phyloP scores from a whole-genome alignment of 208 protist genomes.

The Leishmania turanica region DNA sequence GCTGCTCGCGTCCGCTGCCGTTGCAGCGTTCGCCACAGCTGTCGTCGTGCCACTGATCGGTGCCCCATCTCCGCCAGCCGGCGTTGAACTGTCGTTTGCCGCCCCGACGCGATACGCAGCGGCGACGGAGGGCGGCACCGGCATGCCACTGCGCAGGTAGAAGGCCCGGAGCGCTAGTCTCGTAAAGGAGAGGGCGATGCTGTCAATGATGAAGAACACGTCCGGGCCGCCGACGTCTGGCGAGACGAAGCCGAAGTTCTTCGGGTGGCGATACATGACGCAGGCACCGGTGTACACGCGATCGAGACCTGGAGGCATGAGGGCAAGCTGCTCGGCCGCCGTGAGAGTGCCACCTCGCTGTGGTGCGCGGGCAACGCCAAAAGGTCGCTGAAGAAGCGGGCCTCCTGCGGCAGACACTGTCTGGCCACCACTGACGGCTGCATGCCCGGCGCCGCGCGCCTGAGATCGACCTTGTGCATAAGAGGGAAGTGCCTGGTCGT shows the following conservation, averaged over 20 bases:
- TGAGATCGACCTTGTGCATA: not conserved
- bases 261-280: constrained; percentile 64
- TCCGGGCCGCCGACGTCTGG: constrained; percentile 78
- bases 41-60: not conserved
- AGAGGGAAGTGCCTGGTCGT: not conserved
- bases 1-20: not conserved
- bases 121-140: constrained; percentile 30
- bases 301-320: constrained; percentile 67
- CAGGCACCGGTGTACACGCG: constrained; percentile 54
- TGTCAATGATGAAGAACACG: constrained; percentile 78
- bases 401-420: not conserved
- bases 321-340: constrained; percentile 66
- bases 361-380: not conserved
- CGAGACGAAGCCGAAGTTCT: constrained; percentile 80
- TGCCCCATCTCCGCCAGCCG: not conserved
- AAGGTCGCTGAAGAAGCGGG: not conserved
- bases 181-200: constrained; percentile 66
- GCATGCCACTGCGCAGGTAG: constrained; percentile 30
- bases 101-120: constrained; percentile 2
- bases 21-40: not conserved
- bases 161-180: constrained; percentile 54
- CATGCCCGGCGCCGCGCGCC: not conserved
- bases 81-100: not conserved
- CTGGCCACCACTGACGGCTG: not conserved
- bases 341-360: constrained; percentile 28